Conservation (phyloP, 2,329 filamentous ascomycete species). For the Aureobasidium sp. region DNA sequence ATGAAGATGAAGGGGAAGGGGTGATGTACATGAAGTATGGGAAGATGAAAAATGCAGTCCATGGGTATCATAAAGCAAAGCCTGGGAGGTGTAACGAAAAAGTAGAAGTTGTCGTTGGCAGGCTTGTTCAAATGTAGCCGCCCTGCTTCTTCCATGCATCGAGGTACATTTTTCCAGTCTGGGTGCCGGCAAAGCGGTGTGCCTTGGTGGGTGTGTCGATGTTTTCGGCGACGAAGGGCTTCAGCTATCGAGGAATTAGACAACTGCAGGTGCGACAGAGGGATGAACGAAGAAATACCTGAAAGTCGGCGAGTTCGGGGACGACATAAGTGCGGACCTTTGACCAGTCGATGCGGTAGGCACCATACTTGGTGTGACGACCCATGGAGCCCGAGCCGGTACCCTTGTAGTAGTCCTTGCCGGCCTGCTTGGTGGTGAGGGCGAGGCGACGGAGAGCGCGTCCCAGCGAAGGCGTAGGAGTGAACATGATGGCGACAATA, state of each 20-base stretch:
- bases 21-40: background rate
- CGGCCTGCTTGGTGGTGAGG: slow-evolving; percentile 88
- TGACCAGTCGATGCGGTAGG: slow-evolving; percentile 73
- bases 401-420: slow-evolving; percentile 95
- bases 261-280: background rate
- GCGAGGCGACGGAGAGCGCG: slow-evolving; percentile 65
- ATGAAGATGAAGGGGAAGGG: too few species aligned
- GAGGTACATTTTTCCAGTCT: slow-evolving; percentile 29
- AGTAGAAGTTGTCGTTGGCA: background rate
- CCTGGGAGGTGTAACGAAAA: background rate
- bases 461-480: slow-evolving; percentile 59
- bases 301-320: slow-evolving; percentile 64
- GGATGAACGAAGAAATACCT: slow-evolving; percentile 44
- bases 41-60: background rate
- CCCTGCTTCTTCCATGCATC: slow-evolving; percentile 29
- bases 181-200: slow-evolving; percentile 34
- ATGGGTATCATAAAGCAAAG: background rate
- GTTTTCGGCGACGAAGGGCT: slow-evolving; percentile 65
- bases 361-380: slow-evolving; percentile 72
- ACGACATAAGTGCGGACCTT: slow-evolving; percentile 90
- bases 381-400: slow-evolving; percentile 85
- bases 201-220: slow-evolving; percentile 48
- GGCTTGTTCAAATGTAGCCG: slow-evolving; percentile 17
- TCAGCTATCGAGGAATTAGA: slow-evolving; percentile 41
- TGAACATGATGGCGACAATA: background rate